phyloP scores from a whole-genome alignment of 192 early-diverging fungal genomes.

The Lobosporangium transversale region DNA sequence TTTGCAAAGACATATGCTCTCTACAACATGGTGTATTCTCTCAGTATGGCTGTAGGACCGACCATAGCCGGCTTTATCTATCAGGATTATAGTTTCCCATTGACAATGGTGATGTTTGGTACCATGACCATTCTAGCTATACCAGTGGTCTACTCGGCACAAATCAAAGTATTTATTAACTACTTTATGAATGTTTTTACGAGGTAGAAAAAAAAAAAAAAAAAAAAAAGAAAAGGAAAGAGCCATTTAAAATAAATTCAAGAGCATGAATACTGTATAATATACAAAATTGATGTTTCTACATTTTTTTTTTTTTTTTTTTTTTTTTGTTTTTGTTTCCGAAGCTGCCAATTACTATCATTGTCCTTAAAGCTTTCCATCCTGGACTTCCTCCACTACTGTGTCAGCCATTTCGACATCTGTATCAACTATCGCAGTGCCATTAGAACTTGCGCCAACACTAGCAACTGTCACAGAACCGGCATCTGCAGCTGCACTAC shows the following conservation, averaged over 20 bases:
- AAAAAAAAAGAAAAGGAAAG: slow-evolving; percentile 19
- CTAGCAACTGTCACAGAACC: too few species aligned
- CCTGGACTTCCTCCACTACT: too few species aligned
- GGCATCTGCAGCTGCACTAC: too few species aligned
- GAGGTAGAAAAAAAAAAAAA: background rate
- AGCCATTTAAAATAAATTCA: background rate
- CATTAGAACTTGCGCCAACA: too few species aligned
- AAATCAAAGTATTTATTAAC: slow-evolving; percentile 10
- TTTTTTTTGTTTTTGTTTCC: background rate
- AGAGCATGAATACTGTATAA: background rate
- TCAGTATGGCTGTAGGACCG: slow-evolving; percentile 80
- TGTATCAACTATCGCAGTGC: too few species aligned
- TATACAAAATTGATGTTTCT: too few species aligned
- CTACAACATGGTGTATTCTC: slow-evolving; percentile 79
- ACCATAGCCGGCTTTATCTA: slow-evolving; percentile 69
- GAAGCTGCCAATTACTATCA: background rate
- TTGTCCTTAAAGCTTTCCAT: too few species aligned
- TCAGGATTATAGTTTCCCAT: slow-evolving; percentile 63
- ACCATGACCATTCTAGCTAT: slow-evolving; percentile 20
- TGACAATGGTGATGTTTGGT: slow-evolving; percentile 57
- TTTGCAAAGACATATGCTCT: slow-evolving; percentile 74
- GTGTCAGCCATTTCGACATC: too few species aligned
- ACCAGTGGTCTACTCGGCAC: slow-evolving; percentile 39
- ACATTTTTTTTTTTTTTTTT: background rate
- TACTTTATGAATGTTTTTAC: background rate